Conservation (phyloP, 768 basidiomycete genomes). For the Naganishia friedmannii region DNA sequence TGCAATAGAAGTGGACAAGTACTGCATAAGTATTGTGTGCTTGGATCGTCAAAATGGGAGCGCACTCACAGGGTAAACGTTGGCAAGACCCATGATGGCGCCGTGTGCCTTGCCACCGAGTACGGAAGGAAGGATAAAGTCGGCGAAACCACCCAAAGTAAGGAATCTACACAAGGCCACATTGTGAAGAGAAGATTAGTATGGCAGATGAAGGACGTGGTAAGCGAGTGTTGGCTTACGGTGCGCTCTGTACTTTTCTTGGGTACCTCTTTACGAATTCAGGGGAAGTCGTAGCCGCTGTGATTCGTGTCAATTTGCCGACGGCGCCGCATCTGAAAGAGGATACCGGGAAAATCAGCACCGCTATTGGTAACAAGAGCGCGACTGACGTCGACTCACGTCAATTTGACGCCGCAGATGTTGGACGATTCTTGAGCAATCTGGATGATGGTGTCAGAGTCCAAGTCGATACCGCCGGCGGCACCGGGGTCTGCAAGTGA, state of each 20-base stretch:
- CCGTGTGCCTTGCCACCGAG: constrained; percentile 71
- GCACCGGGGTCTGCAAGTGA: constrained; percentile 69
- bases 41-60: not conserved
- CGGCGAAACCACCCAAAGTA: constrained; percentile 78
- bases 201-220: not conserved
- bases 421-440: constrained; percentile 74
- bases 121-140: constrained; percentile 73
- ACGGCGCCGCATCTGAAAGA: constrained; percentile 75
- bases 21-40: not conserved
- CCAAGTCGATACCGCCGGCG: constrained; percentile 82
- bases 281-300: constrained; percentile 62
- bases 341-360: not conserved
- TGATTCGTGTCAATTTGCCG: constrained; percentile 83
- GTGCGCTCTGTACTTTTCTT: constrained; percentile 64
- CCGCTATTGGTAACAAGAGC: not conserved
- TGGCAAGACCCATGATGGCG: constrained; percentile 84
- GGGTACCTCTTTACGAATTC: constrained; percentile 63
- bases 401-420: constrained; percentile 81
- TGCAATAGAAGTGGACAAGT: constrained; percentile 46
- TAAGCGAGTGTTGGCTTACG: constrained; percentile 40
- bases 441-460: constrained; percentile 79
- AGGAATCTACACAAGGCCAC: constrained; percentile 58
- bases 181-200: not conserved
- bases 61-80: constrained; percentile 56
- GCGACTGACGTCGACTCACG: constrained; percentile 57